Conservation (phyloP, 768 basidiomycete genomes). For the Leccinum barrowsii region DNA sequence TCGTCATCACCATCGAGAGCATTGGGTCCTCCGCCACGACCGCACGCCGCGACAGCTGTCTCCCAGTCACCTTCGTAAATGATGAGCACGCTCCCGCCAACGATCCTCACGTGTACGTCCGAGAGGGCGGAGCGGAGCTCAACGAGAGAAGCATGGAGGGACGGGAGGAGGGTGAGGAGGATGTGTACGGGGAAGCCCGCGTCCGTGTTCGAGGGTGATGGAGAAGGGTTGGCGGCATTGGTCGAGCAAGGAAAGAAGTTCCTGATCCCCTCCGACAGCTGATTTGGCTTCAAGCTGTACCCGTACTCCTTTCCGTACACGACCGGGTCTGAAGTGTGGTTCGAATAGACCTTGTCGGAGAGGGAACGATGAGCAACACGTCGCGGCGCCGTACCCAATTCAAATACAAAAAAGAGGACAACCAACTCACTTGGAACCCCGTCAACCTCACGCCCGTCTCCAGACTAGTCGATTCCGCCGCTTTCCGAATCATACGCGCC, state of each 20-base stretch:
- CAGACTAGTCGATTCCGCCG: conserved; percentile 64
- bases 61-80: conserved; percentile 68
- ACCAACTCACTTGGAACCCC: conserved; percentile 72
- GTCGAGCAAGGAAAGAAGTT: conserved; percentile 68
- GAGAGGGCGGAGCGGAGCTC: conserved; percentile 50
- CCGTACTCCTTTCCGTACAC: conserved; percentile 76
- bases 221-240: conserved; percentile 4
- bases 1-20: conserved; percentile 27
- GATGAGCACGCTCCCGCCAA: conserved; percentile 78
- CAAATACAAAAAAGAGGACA: conserved; percentile 16
- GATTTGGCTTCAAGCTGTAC: conserved; percentile 60
- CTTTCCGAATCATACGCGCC: conserved; percentile 69
- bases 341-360: conserved; percentile 63
- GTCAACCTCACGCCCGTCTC: conserved; percentile 81
- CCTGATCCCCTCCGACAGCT: conserved; percentile 74
- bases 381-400: not conserved
- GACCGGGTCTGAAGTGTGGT: conserved; percentile 49
- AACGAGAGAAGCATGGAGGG: conserved; percentile 49
- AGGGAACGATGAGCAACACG: not conserved
- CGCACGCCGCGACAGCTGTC: conserved; percentile 32
- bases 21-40: conserved; percentile 33
- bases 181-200: conserved; percentile 53
- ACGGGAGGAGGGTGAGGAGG: conserved; percentile 56
- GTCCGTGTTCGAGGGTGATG: conserved; percentile 8
- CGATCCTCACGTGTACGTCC: conserved; percentile 68